Base-by-base conservation (phyloP, 345 rosid genomes). In the Acer yangbiense region DNA sequence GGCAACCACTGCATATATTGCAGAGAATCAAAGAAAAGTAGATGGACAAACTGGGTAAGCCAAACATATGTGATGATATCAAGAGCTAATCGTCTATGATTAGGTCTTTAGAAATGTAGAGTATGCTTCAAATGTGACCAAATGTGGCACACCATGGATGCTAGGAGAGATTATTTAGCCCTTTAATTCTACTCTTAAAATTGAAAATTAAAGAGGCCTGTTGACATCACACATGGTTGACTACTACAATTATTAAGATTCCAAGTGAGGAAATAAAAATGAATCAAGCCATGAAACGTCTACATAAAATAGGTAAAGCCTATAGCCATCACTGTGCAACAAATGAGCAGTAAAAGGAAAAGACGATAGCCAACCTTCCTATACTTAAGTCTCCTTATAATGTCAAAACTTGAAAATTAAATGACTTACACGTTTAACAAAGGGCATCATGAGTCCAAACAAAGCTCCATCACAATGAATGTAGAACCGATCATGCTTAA, bases 361-460 rank as follows among this genome's bases (percentile, higher is more conserved):
- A 27, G 17, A 39, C 7, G 11, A 29, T 46, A 46, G 21, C 58
- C 54, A 23, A 48, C 18, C 3, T 70, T 35, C 21, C 23, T 23
- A 82, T n/a, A 32, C 67, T 29, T 54, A 10, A 52, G n/a, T 29
- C 17, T 52, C 39, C 39, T 54, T 39, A 17, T 11, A 9, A 21
- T 48, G 73, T 12, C 25, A 79, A 16, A 23, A 27, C 52, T 70
- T 18, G 71, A 35, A 63, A 70, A 44, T 29, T 16, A 32, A 4
- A 35, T 54, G 48, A 83, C 94, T 88, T 88, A 91, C 99, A 35
- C 84, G 92, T 81, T 94, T 92, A 50, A 96, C 98, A 32, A 96
- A 96, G 73, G 98, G 99, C 92, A 96, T 91, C 99, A 96, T 96
- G 39, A 96, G 97, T 76, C 99, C 99, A 80, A 96, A 96, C 65